A percentile compares a stretch with the other conserved stretches of the same genome.
These are phyloP conservation scores for Chlamydomonas eustigma DNA, from an alignment of 139 green algal genomes.

Conservation along the genomic window DNA sequence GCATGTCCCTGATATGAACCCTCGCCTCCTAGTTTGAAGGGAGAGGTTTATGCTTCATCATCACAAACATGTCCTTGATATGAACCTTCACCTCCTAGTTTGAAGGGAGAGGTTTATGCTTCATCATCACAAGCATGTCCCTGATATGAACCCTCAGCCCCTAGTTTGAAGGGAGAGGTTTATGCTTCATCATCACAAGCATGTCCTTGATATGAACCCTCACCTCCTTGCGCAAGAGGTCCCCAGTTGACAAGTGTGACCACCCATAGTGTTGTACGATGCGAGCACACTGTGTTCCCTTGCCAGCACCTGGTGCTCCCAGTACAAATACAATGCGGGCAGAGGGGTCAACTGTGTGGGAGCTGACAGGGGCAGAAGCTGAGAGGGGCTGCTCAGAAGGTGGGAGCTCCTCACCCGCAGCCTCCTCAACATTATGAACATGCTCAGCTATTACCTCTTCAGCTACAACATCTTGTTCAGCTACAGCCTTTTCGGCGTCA, in stretches of 20 bases:
- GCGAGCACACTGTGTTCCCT: conserved; percentile 43
- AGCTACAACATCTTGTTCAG: background rate
- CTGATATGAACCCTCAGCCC: too few relatives aligned
- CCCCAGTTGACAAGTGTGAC: conserved; percentile 42
- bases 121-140: too few relatives aligned
- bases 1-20: too few relatives aligned
- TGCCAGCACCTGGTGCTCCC: conserved; percentile 18
- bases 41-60: too few relatives aligned
- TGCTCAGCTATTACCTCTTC: background rate
- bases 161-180: conserved; percentile 35
- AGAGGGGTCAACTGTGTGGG: background rate
- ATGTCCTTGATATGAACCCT: conserved; percentile 25
- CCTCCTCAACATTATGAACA: background rate
- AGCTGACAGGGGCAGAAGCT: background rate
- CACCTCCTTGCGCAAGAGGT: conserved; percentile 50
- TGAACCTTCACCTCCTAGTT: too few relatives aligned
- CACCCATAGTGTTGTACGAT: conserved; percentile 45
- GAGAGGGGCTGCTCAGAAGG: background rate
- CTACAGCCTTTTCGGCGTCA: background rate
- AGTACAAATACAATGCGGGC: conserved; percentile 12
- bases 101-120: too few relatives aligned
- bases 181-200: too few relatives aligned
- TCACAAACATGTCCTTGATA: too few relatives aligned
- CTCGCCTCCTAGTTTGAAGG: too few relatives aligned
- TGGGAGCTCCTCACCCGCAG: background rate